These are phyloP conservation scores for Theileria annulata DNA, from an alignment of 169 alveolate species.

Conservation along the genomic window DNA sequence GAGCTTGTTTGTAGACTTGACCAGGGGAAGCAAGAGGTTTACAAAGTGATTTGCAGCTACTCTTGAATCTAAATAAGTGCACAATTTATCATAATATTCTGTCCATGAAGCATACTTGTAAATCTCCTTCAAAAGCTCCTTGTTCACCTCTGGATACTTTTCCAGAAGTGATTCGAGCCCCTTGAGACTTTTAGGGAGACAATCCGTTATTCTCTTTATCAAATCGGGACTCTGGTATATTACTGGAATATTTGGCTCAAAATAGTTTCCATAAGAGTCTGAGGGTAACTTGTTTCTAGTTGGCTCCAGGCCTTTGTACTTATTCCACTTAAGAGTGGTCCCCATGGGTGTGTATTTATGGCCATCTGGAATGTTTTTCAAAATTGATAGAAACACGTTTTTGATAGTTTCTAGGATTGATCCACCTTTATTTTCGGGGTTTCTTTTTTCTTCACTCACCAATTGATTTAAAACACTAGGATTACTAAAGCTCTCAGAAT, in stretches of 20 bases:
- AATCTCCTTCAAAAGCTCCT: conserved; percentile 30
- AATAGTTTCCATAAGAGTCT: conserved; percentile 24
- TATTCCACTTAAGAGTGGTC: conserved; percentile 50
- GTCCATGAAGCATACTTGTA: conserved; percentile 22
- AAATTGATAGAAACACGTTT: background rate
- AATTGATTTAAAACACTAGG: background rate
- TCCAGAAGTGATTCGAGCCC: conserved; percentile 1
- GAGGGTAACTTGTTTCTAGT: conserved; percentile 28
- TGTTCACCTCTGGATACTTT: conserved; percentile 36
- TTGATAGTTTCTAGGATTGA: conserved; percentile 4
- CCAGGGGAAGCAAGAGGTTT: conserved; percentile 40
- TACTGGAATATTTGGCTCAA: conserved; percentile 58
- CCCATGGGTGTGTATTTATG: conserved; percentile 27
- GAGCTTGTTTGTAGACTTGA: background rate
- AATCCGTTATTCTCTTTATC: conserved; percentile 22
- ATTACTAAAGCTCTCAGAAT: background rate
- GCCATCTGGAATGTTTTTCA: background rate
- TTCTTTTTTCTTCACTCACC: background rate
- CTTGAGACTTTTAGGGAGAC: background rate
- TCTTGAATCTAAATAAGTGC: conserved; percentile 19
- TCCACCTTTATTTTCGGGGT: conserved; percentile 10
- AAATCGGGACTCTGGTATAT: conserved; percentile 11
- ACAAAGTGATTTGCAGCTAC: conserved; percentile 60
- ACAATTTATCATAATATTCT: conserved; percentile 19
- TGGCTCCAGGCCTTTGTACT: conserved; percentile 17